phyloP scores from a whole-genome alignment of 2,329 filamentous ascomycete genomes.

The Pseudogymnoascus sp. region DNA sequence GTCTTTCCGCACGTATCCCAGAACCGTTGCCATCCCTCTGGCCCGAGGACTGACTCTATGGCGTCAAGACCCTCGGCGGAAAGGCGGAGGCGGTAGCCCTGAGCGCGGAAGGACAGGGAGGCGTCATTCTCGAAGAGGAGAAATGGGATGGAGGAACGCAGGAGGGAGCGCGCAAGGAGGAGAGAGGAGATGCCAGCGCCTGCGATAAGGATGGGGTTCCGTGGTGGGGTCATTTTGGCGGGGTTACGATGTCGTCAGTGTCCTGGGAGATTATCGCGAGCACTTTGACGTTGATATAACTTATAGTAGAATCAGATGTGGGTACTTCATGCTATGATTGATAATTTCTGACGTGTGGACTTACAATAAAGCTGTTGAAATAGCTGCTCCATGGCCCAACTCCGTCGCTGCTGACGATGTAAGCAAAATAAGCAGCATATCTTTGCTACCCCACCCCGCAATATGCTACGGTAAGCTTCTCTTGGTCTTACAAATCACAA shows the following conservation, averaged over 20 bases:
- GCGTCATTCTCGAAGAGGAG: conserved; percentile 37
- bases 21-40: conserved; percentile 44
- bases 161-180: conserved; percentile 33
- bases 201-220: conserved; percentile 36
- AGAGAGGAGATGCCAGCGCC: conserved; percentile 35
- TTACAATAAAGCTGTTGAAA: neutral
- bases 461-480: neutral
- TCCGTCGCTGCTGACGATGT: neutral
- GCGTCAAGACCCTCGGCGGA: conserved; percentile 51
- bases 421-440: neutral
- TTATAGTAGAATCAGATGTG: neutral
- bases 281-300: neutral
- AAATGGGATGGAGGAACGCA: conserved; percentile 32
- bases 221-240: conserved; percentile 1
- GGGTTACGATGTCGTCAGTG: neutral
- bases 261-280: neutral
- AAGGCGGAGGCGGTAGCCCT: conserved; percentile 55
- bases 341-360: neutral
- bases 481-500: neutral
- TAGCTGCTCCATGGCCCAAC: neutral
- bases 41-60: conserved; percentile 50
- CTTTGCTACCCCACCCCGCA: neutral
- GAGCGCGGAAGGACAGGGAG: conserved; percentile 49
- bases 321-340: neutral
- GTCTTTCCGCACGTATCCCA: conserved; percentile 55